These are phyloP conservation scores for Capronia americana DNA, from an alignment of 2,329 filamentous ascomycete genomes.

Conservation along the genomic window DNA sequence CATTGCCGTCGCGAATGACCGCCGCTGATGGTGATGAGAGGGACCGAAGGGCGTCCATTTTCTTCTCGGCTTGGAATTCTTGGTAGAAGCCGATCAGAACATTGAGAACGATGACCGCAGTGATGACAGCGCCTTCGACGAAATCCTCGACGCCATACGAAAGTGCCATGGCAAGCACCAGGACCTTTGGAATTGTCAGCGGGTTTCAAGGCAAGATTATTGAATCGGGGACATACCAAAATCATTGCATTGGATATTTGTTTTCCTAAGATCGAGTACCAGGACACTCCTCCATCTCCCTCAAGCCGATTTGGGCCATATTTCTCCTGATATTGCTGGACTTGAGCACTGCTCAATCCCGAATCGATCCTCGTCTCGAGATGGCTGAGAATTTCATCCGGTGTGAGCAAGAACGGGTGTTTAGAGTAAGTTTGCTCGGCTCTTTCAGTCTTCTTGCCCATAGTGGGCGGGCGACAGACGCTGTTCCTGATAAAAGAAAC, in stretches of 20 bases:
- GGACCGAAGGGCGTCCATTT: slow-evolving; percentile 62
- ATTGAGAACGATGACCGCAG: slow-evolving; percentile 64
- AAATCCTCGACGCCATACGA: slow-evolving; percentile 63
- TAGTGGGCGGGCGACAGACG: slow-evolving; percentile 21
- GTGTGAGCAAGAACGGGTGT: slow-evolving; percentile 46
- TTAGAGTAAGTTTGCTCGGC: slow-evolving; percentile 42
- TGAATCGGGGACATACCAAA: slow-evolving; percentile 47
- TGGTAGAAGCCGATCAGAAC: slow-evolving; percentile 65
- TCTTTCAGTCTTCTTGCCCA: slow-evolving; percentile 32
- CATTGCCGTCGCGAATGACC: slow-evolving; percentile 62
- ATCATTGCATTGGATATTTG: slow-evolving; percentile 64
- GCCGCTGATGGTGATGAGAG: slow-evolving; percentile 63
- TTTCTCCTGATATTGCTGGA: slow-evolving; percentile 52
- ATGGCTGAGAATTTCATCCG: slow-evolving; percentile 51
- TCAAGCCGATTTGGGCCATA: slow-evolving; percentile 60
- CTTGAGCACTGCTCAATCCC: slow-evolving; percentile 54
- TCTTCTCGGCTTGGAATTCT: slow-evolving; percentile 66
- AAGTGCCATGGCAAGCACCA: slow-evolving; percentile 75
- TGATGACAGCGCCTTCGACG: slow-evolving; percentile 65
- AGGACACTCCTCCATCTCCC: slow-evolving; percentile 53
- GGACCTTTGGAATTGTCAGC: slow-evolving; percentile 41
- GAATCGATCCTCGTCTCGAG: slow-evolving; percentile 56
- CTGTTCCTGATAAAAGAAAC: neutral
- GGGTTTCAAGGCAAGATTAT: slow-evolving; percentile 20
- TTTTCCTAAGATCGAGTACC: slow-evolving; percentile 57